These are phyloP conservation scores for Colletotrichum eremochloae DNA, from an alignment of 2,329 filamentous ascomycete genomes.

Conservation along the genomic window DNA sequence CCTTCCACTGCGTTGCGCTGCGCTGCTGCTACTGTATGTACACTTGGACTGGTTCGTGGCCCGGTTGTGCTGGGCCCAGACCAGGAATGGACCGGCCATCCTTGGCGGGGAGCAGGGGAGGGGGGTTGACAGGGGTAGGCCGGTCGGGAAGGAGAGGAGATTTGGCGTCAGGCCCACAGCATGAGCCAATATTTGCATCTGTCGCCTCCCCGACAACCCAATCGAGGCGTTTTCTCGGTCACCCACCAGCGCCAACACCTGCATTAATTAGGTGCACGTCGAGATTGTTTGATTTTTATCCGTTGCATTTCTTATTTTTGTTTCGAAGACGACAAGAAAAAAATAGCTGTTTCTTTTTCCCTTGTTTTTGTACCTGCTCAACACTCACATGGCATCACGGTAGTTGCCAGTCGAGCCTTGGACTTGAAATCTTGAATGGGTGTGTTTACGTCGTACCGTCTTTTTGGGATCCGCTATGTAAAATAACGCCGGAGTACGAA, in stretches of 20 bases:
- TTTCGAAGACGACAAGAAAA: background rate
- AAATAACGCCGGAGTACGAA: constrained; percentile 1
- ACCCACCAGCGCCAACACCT: constrained; percentile 5
- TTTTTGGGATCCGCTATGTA: constrained; percentile 6
- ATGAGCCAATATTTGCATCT: constrained; percentile 10
- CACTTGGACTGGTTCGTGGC: constrained; percentile 36
- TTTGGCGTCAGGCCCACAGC: constrained; percentile 39
- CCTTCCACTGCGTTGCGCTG: background rate
- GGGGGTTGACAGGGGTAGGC: constrained; percentile 17
- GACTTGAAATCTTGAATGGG: background rate
- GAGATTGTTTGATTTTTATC: background rate
- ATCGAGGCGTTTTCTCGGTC: constrained; percentile 9
- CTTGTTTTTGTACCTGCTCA: background rate
- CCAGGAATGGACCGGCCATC: constrained; percentile 5
- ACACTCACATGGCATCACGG: background rate
- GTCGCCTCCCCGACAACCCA: constrained; percentile 3
- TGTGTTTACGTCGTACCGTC: constrained; percentile 9
- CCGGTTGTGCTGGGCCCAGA: constrained; percentile 13
- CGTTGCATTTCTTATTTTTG: background rate
- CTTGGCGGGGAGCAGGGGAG: constrained; percentile 32
- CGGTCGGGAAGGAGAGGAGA: constrained; percentile 36
- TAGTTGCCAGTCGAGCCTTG: background rate
- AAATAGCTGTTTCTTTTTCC: too few relatives aligned
- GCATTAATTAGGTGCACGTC: constrained; percentile 1
- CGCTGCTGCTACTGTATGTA: background rate